Percentiles rank a stretch among this genome's conserved stretches.
Conservation (phyloP, 208 protist species). For the Angomonas ambiguus region DNA sequence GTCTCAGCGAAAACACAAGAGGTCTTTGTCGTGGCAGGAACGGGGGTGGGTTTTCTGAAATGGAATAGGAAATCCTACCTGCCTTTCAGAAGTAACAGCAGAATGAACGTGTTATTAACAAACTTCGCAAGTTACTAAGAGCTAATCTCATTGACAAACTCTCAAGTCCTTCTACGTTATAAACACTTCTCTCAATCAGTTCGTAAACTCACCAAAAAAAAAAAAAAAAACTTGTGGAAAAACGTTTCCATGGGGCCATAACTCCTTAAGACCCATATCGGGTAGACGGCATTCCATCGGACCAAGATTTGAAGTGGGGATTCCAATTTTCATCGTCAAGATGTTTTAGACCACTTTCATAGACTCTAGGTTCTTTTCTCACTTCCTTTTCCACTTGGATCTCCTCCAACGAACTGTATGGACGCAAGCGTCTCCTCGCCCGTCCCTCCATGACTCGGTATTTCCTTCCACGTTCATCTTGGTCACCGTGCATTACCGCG, state of each 20-base stretch:
- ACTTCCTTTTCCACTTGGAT: slow-evolving; percentile 78
- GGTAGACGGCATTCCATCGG: slow-evolving; percentile 52
- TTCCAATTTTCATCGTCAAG: slow-evolving; percentile 44
- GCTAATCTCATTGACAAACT: too few relatives aligned
- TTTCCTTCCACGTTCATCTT: slow-evolving; percentile 79
- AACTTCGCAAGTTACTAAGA: too few relatives aligned
- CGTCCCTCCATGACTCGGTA: slow-evolving; percentile 53
- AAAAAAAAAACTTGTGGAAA: slow-evolving; percentile 13
- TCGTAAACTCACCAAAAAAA: slow-evolving; percentile 11
- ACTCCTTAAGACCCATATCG: slow-evolving; percentile 23
- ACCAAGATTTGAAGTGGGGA: slow-evolving; percentile 36
- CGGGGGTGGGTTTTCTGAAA: too few relatives aligned
- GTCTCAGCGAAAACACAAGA: too few relatives aligned
- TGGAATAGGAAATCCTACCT: too few relatives aligned
- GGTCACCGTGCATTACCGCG: slow-evolving; percentile 81
- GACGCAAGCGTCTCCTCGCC: slow-evolving; percentile 40
- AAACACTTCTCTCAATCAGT: too few relatives aligned
- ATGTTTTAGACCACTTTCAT: slow-evolving; percentile 28
- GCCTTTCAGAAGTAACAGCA: too few relatives aligned
- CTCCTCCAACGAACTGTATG: slow-evolving; percentile 63
- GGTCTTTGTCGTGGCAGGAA: too few relatives aligned
- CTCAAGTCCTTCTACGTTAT: too few relatives aligned
- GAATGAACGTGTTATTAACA: too few relatives aligned
- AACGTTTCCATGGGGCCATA: background rate
- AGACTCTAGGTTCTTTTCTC: slow-evolving; percentile 60